phyloP scores from a whole-genome alignment of 352 stramenopile species.

The Globisporangium sylvaticum region DNA sequence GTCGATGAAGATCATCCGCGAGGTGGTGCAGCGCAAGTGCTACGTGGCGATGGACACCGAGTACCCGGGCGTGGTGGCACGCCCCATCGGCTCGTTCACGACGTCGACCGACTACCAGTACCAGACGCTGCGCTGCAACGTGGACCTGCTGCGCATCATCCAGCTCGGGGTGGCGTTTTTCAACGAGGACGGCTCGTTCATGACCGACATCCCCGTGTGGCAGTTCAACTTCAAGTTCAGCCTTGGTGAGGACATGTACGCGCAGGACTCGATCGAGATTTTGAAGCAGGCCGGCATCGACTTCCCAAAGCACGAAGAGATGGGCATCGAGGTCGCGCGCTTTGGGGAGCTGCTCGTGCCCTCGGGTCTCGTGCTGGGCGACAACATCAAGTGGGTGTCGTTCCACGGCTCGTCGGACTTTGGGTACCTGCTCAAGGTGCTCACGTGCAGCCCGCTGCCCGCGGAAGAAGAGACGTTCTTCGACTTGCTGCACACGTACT shows the following conservation, averaged over 20 bases:
- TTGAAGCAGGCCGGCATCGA: conserved; percentile 97
- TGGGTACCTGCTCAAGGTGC: conserved; percentile 97
- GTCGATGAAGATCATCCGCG: conserved; percentile 94
- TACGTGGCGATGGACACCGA: conserved; percentile 99
- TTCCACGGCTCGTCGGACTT: conserved; percentile 99
- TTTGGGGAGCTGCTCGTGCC: conserved; percentile 98
- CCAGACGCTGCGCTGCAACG: conserved; percentile 97
- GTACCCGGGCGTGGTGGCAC: conserved; percentile 98
- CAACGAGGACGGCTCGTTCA: conserved; percentile 94
- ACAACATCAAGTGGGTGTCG: conserved; percentile 98
- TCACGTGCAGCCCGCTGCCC: conserved; percentile 89
- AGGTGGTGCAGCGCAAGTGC: conserved; percentile 94
- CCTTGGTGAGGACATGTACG: conserved; percentile 98
- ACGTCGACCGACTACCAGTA: conserved; percentile 98
- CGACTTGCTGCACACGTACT: conserved; percentile 97
- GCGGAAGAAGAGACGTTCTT: conserved; percentile 94
- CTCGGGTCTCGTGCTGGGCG: conserved; percentile 96
- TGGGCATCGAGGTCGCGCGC: conserved; percentile 95
- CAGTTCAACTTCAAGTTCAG: conserved; percentile 99
- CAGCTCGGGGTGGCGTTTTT: conserved; percentile 97
- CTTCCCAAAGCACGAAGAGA: conserved; percentile 94
- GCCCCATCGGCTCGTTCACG: conserved; percentile 94
- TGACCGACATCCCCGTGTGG: conserved; percentile 94
- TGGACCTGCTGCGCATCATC: conserved; percentile 98
- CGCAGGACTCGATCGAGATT: conserved; percentile 98